These are phyloP conservation scores for Colletotrichum tofieldiae DNA, from an alignment of 2,329 filamentous ascomycete genomes.

Conservation along the genomic window DNA sequence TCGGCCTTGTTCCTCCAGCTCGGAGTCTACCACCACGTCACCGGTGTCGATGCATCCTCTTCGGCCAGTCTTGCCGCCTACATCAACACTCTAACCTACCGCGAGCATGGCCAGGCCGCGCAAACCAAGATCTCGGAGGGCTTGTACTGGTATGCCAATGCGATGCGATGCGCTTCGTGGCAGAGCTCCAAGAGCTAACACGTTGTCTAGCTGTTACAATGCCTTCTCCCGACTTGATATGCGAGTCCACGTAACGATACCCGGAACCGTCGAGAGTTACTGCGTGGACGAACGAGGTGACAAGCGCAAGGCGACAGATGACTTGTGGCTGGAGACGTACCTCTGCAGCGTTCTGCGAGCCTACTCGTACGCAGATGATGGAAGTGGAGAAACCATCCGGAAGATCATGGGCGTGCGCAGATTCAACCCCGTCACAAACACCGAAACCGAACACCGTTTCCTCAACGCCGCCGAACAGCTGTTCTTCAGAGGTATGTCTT, in stretches of 20 bases:
- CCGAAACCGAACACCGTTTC: conserved; percentile 98
- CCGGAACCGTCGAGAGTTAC: conserved; percentile 96
- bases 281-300: conserved; percentile 98
- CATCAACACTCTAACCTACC: conserved; percentile 97
- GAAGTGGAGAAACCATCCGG: conserved; percentile 93
- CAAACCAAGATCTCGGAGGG: conserved; percentile 91
- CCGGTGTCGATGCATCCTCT: conserved; percentile 95
- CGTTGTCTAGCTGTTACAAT: conserved; percentile 86
- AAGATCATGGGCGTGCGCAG: conserved; percentile 97
- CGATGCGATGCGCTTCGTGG: conserved; percentile 48
- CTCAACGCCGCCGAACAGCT: conserved; percentile 93
- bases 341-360: conserved; percentile 94
- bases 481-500: conserved; percentile 85
- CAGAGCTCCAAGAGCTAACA: conserved; percentile 45
- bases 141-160: conserved; percentile 81
- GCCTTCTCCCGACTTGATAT: conserved; percentile 98
- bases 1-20: conserved; percentile 65
- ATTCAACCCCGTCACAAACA: conserved; percentile 98
- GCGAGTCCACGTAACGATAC: conserved; percentile 98
- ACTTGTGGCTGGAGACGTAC: conserved; percentile 97
- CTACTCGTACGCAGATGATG: conserved; percentile 97
- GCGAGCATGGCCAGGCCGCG: conserved; percentile 81
- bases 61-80: conserved; percentile 97
- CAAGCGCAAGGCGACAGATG: conserved; percentile 92
- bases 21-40: conserved; percentile 98